phyloP scores from a whole-genome alignment of 352 stramenopile species.

The Phytophthora fragariaefolia region DNA sequence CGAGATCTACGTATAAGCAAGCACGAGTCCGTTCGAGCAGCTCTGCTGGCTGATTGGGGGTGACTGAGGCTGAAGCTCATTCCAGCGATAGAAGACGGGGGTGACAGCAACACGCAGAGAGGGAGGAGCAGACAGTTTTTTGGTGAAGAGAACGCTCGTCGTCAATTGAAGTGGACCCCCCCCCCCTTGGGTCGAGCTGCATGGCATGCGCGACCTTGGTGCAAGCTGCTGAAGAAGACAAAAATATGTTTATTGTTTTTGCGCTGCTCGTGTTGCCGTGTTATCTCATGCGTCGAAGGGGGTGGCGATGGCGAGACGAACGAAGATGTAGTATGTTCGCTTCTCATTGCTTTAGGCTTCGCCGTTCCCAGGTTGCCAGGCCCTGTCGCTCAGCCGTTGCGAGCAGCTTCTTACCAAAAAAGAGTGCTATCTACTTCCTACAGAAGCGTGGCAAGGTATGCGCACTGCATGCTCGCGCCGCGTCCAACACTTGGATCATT shows the following conservation, averaged over 20 bases:
- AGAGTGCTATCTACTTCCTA: constrained; percentile 40
- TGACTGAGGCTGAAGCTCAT: constrained; percentile 9
- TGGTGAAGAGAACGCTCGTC: no score
- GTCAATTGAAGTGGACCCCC: constrained; percentile 13
- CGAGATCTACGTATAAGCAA: constrained; percentile 87
- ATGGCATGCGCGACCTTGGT: no score
- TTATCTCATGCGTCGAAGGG: constrained; percentile 23
- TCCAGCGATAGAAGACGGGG: constrained; percentile 26
- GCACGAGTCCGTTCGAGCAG: neutral
- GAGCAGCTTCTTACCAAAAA: constrained; percentile 38
- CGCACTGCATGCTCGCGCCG: constrained; percentile 39
- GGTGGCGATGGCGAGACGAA: constrained; percentile 24
- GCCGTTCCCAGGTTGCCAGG: constrained; percentile 43
- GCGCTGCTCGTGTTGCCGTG: constrained; percentile 24
- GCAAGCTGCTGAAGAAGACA: constrained; percentile 34
- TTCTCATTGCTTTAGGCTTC: constrained; percentile 47
- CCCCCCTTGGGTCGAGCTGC: no score
- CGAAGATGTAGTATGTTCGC: constrained; percentile 29
- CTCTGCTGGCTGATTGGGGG: neutral
- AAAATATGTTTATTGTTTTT: constrained; percentile 49
- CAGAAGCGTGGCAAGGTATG: constrained; percentile 37
- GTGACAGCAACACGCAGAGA: neutral
- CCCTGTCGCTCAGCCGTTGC: constrained; percentile 27
- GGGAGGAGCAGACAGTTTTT: constrained; percentile 26
- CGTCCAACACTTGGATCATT: constrained; percentile 55